A percentile compares a stretch with the other conserved stretches of the same genome.
These are phyloP conservation scores for Sarocladiaceae sp. DNA, from an alignment of 2,329 filamentous ascomycete genomes.

Conservation along the genomic window DNA sequence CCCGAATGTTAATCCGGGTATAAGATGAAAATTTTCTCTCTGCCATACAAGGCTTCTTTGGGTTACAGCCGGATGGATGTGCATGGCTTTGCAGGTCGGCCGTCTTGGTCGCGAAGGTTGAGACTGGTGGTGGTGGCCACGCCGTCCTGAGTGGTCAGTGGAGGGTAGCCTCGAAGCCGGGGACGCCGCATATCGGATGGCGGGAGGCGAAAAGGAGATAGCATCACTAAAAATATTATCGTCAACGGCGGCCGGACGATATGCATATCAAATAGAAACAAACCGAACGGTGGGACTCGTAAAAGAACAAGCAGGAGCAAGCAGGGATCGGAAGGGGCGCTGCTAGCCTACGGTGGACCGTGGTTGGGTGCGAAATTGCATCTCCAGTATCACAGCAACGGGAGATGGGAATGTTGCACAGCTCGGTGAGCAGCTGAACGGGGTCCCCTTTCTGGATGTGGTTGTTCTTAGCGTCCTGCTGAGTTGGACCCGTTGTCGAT, in stretches of 20 bases:
- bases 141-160: no score
- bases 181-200: no score
- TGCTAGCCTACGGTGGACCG: neutral
- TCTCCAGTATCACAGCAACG: conserved; percentile 8
- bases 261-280: neutral
- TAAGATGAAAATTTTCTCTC: neutral
- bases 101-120: no score
- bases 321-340: conserved; percentile 6
- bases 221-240: no score
- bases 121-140: no score
- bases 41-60: neutral
- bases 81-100: no score
- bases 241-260: neutral
- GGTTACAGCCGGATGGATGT: no score
- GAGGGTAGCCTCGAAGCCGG: no score
- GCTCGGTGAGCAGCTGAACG: neutral
- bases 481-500: neutral
- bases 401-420: conserved; percentile 5
- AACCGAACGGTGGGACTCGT: no score
- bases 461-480: neutral
- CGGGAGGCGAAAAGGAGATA: no score
- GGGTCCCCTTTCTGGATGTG: neutral
- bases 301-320: conserved; percentile 1
- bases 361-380: conserved; percentile 8
- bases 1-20: no score